phyloP scores from a whole-genome alignment of 1,284 basidiomycete species.

The Tetrapyrgos nigripes region DNA sequence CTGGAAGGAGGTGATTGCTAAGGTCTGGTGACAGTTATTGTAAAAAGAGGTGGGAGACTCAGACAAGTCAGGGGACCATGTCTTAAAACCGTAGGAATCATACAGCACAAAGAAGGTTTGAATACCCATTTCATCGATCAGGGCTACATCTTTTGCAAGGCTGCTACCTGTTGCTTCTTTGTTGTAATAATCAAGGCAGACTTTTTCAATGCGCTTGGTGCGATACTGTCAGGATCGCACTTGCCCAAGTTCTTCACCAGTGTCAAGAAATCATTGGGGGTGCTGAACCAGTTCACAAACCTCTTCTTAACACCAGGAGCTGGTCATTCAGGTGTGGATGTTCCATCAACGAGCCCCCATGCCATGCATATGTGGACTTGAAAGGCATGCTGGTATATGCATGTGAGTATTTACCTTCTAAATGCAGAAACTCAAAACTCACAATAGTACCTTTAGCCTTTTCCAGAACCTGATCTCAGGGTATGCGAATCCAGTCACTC shows the following conservation, averaged over 20 bases:
- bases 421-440: neutral
- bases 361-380: neutral
- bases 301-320: neutral
- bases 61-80: neutral
- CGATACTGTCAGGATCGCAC: neutral
- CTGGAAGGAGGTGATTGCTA: neutral
- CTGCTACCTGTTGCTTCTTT: neutral
- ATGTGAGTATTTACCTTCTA: neutral
- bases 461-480: neutral
- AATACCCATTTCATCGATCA: neutral
- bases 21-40: neutral
- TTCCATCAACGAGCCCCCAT: neutral
- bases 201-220: neutral
- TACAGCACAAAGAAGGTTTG: neutral
- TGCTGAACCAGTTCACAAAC: neutral
- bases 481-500: neutral
- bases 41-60: neutral
- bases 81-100: neutral
- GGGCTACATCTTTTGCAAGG: neutral
- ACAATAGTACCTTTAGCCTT: neutral
- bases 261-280: neutral
- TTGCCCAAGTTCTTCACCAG: neutral
- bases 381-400: neutral
- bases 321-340: neutral
- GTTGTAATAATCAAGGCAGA: neutral